Evolutionary conservation across 768 basidiomycete genomes (phyloP).

Genomic region (Megacollybia marginata): DNA sequence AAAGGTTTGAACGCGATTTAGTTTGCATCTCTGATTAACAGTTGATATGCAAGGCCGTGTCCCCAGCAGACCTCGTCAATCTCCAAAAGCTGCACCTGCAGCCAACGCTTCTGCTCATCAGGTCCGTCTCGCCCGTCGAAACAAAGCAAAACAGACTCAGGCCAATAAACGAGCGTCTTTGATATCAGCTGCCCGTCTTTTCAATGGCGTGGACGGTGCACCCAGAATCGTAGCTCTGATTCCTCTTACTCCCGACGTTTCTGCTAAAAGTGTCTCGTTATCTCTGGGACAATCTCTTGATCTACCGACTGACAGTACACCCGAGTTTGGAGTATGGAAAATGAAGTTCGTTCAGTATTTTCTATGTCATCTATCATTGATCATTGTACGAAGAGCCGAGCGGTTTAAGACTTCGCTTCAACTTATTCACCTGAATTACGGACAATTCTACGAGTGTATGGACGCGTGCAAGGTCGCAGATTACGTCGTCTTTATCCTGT

Average conservation of each 20-base stretch:
- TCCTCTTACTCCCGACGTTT: constrained; percentile 68
- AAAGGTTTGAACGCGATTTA: constrained; percentile 49
- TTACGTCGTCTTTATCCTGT: constrained; percentile 82
- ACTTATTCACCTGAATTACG: constrained; percentile 71
- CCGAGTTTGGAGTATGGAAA: constrained; percentile 52
- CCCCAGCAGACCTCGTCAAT: constrained; percentile 29
- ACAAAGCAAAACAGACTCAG: constrained; percentile 82
- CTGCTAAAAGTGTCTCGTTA: constrained; percentile 39
- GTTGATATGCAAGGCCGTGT: constrained; percentile 42
- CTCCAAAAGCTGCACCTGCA: constrained; percentile 42
- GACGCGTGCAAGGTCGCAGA: constrained; percentile 87
- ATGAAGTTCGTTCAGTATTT: constrained; percentile 47
- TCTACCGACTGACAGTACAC: constrained; percentile 42
- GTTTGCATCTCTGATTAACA: background rate
- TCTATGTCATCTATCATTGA: background rate
- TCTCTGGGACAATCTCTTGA: constrained; percentile 58
- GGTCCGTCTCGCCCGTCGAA: constrained; percentile 69
- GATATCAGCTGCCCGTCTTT: constrained; percentile 67
- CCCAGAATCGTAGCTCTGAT: constrained; percentile 87
- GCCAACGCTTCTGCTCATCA: constrained; percentile 50
- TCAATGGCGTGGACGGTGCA: constrained; percentile 68
- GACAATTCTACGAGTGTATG: constrained; percentile 66
- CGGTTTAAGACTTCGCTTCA: constrained; percentile 90
- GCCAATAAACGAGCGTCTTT: constrained; percentile 60
- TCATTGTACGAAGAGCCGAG: constrained; percentile 49